phyloP scores from a whole-genome alignment of 805 yeast species.

The Candida ulmi region DNA sequence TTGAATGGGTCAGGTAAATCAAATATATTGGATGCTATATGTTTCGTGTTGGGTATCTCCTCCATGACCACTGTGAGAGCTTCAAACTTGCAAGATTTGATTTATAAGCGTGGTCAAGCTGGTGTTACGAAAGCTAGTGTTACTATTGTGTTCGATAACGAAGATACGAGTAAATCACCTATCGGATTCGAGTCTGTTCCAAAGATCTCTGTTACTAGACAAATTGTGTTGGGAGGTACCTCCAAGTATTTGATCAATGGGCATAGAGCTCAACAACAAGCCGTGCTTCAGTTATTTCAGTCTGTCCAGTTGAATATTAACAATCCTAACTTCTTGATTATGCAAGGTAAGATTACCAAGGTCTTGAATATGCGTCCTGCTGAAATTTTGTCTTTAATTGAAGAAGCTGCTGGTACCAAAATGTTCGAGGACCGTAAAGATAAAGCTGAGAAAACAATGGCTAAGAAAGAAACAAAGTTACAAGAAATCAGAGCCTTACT shows the following conservation, averaged over 20 bases:
- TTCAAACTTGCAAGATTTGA: slow-evolving; percentile 84
- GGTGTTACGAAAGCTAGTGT: slow-evolving; percentile 97
- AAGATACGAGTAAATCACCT: slow-evolving; percentile 72
- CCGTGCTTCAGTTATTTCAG: slow-evolving; percentile 85
- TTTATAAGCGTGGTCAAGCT: slow-evolving; percentile 96
- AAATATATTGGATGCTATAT: slow-evolving; percentile 91
- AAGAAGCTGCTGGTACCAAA: slow-evolving; percentile 97
- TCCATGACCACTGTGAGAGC: slow-evolving; percentile 96
- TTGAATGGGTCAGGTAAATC: slow-evolving; percentile 97
- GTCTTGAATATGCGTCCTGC: slow-evolving; percentile 93
- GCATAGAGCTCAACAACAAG: slow-evolving; percentile 91
- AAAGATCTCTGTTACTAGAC: slow-evolving; percentile 87
- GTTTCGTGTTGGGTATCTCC: slow-evolving; percentile 96
- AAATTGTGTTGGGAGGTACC: slow-evolving; percentile 84
- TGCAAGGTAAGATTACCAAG: slow-evolving; percentile 98
- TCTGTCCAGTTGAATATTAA: slow-evolving; percentile 93
- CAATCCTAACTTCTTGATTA: slow-evolving; percentile 93
- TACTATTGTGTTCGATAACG: slow-evolving; percentile 89
- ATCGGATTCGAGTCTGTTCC: slow-evolving; percentile 76
- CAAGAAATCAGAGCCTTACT: slow-evolving; percentile 69
- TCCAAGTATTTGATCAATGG: slow-evolving; percentile 93
- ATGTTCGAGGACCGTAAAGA: slow-evolving; percentile 92
- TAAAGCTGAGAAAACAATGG: slow-evolving; percentile 87
- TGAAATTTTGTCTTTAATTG: slow-evolving; percentile 85
- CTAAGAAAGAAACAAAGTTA: slow-evolving; percentile 81